A percentile compares a stretch with the other conserved stretches of the same genome.
phyloP scores from a whole-genome alignment of 192 early-diverging fungal genomes.

The Allomyces macrogynus region DNA sequence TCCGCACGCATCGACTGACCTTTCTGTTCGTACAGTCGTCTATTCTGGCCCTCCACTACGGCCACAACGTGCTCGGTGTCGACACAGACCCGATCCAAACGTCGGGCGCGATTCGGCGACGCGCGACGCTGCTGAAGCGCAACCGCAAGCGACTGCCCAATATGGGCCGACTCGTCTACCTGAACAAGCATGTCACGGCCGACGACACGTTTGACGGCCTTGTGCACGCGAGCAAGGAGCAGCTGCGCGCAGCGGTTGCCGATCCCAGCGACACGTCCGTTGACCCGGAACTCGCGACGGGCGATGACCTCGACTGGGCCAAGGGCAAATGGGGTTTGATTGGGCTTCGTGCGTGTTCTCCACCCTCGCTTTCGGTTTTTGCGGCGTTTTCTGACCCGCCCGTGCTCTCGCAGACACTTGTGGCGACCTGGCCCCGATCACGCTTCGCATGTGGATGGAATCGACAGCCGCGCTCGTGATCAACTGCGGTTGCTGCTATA shows the following conservation, averaged over 20 bases:
- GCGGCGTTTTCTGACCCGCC: slow-evolving; percentile 17
- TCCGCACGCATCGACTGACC: too few species aligned
- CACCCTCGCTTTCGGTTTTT: not conserved
- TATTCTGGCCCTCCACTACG: slow-evolving; percentile 40
- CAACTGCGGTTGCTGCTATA: slow-evolving; percentile 71
- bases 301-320: slow-evolving; percentile 13
- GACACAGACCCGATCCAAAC: slow-evolving; percentile 50
- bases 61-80: slow-evolving; percentile 40
- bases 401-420: slow-evolving; percentile 67
- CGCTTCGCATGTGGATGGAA: slow-evolving; percentile 42
- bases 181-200: not conserved
- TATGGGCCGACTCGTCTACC: slow-evolving; percentile 3
- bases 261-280: slow-evolving; percentile 20
- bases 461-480: slow-evolving; percentile 32
- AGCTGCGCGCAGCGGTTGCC: slow-evolving; percentile 3
- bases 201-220: slow-evolving; percentile 1
- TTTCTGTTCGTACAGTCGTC: slow-evolving; percentile 12
- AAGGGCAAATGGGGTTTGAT: slow-evolving; percentile 7
- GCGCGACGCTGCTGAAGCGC: slow-evolving; percentile 24
- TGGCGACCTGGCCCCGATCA: slow-evolving; percentile 54
- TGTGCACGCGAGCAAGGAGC: slow-evolving; percentile 4
- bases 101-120: slow-evolving; percentile 44
- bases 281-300: slow-evolving; percentile 20
- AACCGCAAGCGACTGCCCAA: slow-evolving; percentile 13
- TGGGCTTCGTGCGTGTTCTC: not conserved